Evolutionary conservation across 2,329 filamentous ascomycete species (phyloP).

Genomic region (Gnomoniopsis sp.): DNA sequence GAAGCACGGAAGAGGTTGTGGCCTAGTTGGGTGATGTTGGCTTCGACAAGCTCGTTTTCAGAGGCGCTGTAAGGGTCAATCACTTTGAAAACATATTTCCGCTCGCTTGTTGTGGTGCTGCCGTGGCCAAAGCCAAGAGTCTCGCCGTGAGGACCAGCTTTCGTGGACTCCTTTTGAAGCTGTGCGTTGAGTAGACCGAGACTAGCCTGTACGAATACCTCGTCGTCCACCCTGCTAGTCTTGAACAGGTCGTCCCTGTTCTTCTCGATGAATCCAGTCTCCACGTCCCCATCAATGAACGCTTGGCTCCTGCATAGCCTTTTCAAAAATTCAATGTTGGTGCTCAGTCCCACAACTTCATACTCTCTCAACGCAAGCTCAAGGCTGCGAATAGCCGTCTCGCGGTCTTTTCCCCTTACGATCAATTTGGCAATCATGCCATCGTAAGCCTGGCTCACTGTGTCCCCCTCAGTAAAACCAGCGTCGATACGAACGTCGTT

Average conservation of each 20-base stretch:
- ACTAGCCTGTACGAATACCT: constrained; percentile 84
- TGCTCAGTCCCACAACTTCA: constrained; percentile 87
- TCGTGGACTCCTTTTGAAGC: constrained; percentile 27
- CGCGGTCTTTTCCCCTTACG: constrained; percentile 74
- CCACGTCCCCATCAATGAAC: constrained; percentile 83
- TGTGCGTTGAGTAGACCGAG: constrained; percentile 65
- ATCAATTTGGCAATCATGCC: constrained; percentile 99
- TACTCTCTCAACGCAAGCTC: constrained; percentile 79
- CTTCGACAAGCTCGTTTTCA: constrained; percentile 59
- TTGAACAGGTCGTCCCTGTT: constrained; percentile 76
- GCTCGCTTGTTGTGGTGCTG: constrained; percentile 35
- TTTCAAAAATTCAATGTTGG: constrained; percentile 97
- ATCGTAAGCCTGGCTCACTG: constrained; percentile 91
- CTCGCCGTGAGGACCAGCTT: constrained; percentile 41
- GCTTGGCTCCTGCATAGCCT: constrained; percentile 74
- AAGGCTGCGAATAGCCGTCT: constrained; percentile 79
- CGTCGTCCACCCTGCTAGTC: constrained; percentile 56
- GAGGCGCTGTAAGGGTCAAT: constrained; percentile 62
- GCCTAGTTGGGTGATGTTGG: constrained; percentile 45
- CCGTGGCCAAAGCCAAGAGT: constrained; percentile 53
- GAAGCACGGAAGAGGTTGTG: constrained; percentile 44
- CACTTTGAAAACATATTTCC: constrained; percentile 50
- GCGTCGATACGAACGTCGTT: constrained; percentile 86
- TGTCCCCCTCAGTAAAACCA: constrained; percentile 86
- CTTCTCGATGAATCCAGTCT: constrained; percentile 95